A percentile compares a stretch with the other conserved stretches of the same genome.
phyloP scores from a whole-genome alignment of 495 filamentous ascomycete genomes.

The Aspergillus homomorphus region DNA sequence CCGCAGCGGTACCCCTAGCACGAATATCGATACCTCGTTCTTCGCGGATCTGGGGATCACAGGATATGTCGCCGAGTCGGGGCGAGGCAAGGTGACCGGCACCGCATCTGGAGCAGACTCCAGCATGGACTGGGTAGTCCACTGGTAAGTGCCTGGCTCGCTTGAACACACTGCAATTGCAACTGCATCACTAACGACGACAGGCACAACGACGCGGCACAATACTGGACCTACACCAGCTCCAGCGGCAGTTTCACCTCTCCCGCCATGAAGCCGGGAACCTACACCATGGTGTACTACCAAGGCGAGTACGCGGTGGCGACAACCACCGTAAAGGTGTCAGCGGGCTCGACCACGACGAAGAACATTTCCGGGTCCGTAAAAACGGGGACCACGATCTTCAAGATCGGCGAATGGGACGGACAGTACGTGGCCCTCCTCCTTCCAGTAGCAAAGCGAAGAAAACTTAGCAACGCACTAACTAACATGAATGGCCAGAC shows the following conservation, averaged over 20 bases:
- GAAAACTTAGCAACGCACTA: too few relatives aligned
- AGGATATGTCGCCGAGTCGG: constrained; percentile 53
- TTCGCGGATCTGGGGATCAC: constrained; percentile 54
- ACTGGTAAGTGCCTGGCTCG: constrained; percentile 42
- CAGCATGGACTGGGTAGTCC: constrained; percentile 51
- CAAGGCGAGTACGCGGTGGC: constrained; percentile 60
- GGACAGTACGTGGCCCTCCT: constrained; percentile 34
- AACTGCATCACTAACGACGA: too few relatives aligned
- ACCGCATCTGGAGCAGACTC: constrained; percentile 53
- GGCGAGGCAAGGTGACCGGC: constrained; percentile 57
- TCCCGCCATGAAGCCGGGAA: constrained; percentile 64
- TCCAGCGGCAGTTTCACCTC: constrained; percentile 57
- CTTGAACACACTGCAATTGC: not conserved
- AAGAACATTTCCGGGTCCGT: constrained; percentile 52
- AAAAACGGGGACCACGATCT: constrained; percentile 49
- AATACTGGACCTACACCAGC: constrained; percentile 60
- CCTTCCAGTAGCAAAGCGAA: constrained; percentile 1
- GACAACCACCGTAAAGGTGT: constrained; percentile 50
- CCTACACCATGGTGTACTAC: constrained; percentile 66
- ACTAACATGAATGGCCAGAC: constrained; percentile 30
- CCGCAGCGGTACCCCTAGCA: constrained; percentile 51
- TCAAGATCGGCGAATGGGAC: constrained; percentile 63
- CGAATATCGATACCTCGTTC: constrained; percentile 55
- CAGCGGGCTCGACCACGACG: constrained; percentile 49
- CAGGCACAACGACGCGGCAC: constrained; percentile 54